Evolutionary conservation across 345 rosid genomes (phyloP).

Genomic region (Reutealis trisperma): DNA sequence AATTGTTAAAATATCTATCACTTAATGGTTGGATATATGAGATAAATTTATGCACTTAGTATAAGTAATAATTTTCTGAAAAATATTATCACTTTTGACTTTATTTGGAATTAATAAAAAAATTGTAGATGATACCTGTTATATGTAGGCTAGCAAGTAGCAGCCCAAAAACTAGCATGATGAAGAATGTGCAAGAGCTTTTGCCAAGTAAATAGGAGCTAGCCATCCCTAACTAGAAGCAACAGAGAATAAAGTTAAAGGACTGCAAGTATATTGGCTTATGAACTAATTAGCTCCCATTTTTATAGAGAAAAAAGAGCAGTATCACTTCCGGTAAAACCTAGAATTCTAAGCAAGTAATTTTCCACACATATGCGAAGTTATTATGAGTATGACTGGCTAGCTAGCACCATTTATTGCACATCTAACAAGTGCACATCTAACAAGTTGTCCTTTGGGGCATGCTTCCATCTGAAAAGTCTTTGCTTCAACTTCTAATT

Average conservation of each 20-base stretch:
- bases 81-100: too few species aligned
- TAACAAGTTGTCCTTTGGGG: too few species aligned
- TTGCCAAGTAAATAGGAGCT: not conserved
- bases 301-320: not conserved
- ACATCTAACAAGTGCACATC: too few species aligned
- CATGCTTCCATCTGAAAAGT: too few species aligned
- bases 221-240: not conserved
- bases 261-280: not conserved
- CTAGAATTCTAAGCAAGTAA: not conserved
- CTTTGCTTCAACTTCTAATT: too few species aligned
- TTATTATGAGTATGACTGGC: too few species aligned
- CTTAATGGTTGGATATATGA: too few species aligned
- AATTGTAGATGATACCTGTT: slow-evolving; percentile 16
- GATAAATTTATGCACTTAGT: too few species aligned
- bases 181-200: not conserved
- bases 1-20: too few species aligned
- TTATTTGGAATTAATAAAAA: too few species aligned
- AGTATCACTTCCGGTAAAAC: not conserved
- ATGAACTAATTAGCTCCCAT: not conserved
- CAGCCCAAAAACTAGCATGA: slow-evolving; percentile 12
- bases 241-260: not conserved
- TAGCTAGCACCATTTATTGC: too few species aligned
- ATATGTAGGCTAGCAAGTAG: slow-evolving; percentile 12
- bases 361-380: not conserved
- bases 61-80: too few species aligned